Evolutionary conservation across 441 rosid genomes (phyloP).

Genomic region (Raphanus hybrid): DNA sequence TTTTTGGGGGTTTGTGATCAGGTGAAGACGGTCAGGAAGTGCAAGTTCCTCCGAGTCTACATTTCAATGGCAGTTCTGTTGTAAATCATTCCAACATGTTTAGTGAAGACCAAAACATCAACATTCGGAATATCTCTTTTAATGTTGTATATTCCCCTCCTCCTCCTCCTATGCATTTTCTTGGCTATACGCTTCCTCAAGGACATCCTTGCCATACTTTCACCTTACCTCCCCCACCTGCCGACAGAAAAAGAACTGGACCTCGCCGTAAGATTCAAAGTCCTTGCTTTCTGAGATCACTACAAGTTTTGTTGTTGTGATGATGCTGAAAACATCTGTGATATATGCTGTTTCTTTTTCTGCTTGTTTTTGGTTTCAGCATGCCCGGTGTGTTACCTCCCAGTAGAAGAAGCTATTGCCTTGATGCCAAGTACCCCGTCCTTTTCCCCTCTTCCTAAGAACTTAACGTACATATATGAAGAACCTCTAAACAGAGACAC

Average conservation of each 20-base stretch:
- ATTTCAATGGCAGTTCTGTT: constrained; percentile 43
- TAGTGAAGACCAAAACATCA: constrained; percentile 31
- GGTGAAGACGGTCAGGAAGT: constrained; percentile 74
- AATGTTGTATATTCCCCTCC: constrained; percentile 37
- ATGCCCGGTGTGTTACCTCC: constrained; percentile 91
- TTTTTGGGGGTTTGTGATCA: constrained; percentile 8
- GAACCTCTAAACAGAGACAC: constrained; percentile 50
- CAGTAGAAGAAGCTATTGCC: constrained; percentile 79
- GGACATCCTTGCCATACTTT: constrained; percentile 81
- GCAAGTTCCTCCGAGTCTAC: constrained; percentile 51
- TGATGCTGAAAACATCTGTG: too few relatives aligned
- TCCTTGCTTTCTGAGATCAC: too few relatives aligned
- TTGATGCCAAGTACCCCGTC: constrained; percentile 79
- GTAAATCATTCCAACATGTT: constrained; percentile 43
- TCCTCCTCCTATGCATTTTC: constrained; percentile 35
- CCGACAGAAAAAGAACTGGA: constrained; percentile 83
- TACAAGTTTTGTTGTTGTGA: too few relatives aligned
- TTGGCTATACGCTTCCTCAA: constrained; percentile 82
- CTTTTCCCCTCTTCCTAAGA: constrained; percentile 66
- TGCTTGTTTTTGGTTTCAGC: constrained; percentile 57
- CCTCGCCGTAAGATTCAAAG: constrained; percentile 62
- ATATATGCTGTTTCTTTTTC: constrained; percentile 16
- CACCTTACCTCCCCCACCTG: constrained; percentile 89
- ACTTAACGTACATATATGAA: constrained; percentile 69
- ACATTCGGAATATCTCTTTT: constrained; percentile 38